Percentiles rank a stretch among this genome's conserved stretches.
Evolutionary conservation across 2,329 filamentous ascomycete species (phyloP).

Genomic region (Nigrospora oryzae): DNA sequence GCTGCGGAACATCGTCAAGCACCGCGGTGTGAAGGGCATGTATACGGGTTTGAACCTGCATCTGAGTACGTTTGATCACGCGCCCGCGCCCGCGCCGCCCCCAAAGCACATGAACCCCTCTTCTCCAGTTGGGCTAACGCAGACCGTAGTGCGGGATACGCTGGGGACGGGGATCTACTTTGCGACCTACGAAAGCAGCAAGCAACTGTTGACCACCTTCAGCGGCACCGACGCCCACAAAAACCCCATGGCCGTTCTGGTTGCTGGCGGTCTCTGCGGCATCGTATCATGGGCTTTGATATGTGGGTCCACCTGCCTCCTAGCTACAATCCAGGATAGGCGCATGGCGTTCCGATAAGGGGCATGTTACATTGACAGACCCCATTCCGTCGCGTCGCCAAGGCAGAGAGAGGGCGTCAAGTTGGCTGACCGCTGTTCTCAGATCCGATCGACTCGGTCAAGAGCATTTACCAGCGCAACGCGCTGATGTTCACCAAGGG

Average conservation of each 20-base stretch:
- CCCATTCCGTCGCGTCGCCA: neutral
- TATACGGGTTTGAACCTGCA: conserved; percentile 78
- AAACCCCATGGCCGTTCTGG: conserved; percentile 68
- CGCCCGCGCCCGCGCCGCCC: neutral
- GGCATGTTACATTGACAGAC: neutral
- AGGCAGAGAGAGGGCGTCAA: too few relatives aligned
- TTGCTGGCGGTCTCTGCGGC: conserved; percentile 73
- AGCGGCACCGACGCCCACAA: conserved; percentile 65
- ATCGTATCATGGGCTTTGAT: conserved; percentile 76
- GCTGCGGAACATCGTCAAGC: conserved; percentile 67
- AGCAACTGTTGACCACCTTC: conserved; percentile 71
- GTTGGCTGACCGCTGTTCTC: conserved; percentile 3
- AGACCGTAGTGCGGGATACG: conserved; percentile 61
- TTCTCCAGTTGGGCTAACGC: conserved; percentile 7
- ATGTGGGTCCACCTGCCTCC: conserved; percentile 41
- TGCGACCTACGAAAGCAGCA: conserved; percentile 80
- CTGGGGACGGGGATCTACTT: conserved; percentile 82
- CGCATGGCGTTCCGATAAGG: neutral
- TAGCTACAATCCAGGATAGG: conserved; percentile 5
- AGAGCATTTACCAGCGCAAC: conserved; percentile 79
- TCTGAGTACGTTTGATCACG: conserved; percentile 47
- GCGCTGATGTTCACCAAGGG: conserved; percentile 62
- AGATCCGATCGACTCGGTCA: conserved; percentile 72
- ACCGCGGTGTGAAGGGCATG: conserved; percentile 63
- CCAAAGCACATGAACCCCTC: too few relatives aligned